Conservation (phyloP, 441 rosid species). For the Erodium texanum region DNA sequence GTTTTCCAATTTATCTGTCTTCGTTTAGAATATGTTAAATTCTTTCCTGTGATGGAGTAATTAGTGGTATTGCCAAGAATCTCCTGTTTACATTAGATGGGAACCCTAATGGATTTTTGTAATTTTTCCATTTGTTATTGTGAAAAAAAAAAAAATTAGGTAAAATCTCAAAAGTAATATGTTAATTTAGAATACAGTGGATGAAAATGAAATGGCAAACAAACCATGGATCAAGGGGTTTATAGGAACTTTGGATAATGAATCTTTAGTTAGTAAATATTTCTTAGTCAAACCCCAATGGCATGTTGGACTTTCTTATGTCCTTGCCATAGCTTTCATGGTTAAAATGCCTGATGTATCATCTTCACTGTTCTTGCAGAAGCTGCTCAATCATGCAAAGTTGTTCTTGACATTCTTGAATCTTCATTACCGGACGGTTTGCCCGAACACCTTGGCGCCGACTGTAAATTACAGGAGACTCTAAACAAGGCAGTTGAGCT, state of each 20-base stretch:
- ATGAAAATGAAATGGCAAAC: neutral
- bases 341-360: constrained; percentile 9
- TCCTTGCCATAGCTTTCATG: neutral
- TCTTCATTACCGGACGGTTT: constrained; percentile 69
- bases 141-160: neutral
- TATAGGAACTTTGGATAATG: neutral
- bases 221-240: neutral
- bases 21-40: neutral
- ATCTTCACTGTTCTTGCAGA: constrained; percentile 44
- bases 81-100: no score
- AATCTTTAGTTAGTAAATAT: neutral
- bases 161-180: neutral
- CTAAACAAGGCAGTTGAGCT: constrained; percentile 63
- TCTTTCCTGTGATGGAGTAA: no score
- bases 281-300: neutral
- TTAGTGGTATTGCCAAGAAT: no score
- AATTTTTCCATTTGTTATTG: neutral
- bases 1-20: neutral
- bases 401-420: constrained; percentile 70
- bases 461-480: constrained; percentile 62
- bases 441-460: constrained; percentile 56
- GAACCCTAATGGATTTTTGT: neutral
- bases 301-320: neutral
- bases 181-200: neutral
- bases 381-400: constrained; percentile 80